A percentile compares a stretch with the other conserved stretches of the same genome.
Evolutionary conservation across 2,329 filamentous ascomycete species (phyloP).

Genomic region (Colletotrichum chrysophilum): DNA sequence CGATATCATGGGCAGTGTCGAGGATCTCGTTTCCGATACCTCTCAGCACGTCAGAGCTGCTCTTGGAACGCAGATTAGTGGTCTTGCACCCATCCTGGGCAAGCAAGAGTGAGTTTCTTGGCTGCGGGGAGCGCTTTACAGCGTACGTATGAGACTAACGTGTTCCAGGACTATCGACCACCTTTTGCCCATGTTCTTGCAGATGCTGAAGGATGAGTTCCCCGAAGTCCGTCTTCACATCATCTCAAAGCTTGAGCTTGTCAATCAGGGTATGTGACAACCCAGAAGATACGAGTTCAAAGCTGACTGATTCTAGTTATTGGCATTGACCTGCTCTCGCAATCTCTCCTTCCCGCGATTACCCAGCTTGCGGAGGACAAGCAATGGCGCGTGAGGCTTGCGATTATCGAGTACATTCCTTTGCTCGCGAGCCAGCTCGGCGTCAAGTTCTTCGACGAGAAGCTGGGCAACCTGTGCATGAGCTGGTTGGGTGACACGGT

Average conservation of each 20-base stretch:
- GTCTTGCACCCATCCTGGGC: constrained; percentile 93
- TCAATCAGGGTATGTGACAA: constrained; percentile 79
- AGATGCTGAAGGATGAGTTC: constrained; percentile 99
- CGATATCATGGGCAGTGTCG: constrained; percentile 95
- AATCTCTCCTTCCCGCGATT: constrained; percentile 95
- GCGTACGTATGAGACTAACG: background rate
- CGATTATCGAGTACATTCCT: constrained; percentile 99
- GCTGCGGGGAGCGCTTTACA: background rate
- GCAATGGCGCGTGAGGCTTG: constrained; percentile 96
- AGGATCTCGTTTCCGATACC: constrained; percentile 93
- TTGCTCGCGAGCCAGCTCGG: constrained; percentile 94
- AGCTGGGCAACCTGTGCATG: constrained; percentile 95
- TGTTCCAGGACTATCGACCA: constrained; percentile 84
- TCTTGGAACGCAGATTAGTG: constrained; percentile 95
- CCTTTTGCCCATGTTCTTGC: constrained; percentile 96
- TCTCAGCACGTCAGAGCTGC: constrained; percentile 97
- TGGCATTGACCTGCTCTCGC: constrained; percentile 94
- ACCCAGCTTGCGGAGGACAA: constrained; percentile 98
- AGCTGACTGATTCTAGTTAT: constrained; percentile 70
- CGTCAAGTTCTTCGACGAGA: constrained; percentile 98
- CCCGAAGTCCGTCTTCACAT: constrained; percentile 98
- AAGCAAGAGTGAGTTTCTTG: constrained; percentile 88
- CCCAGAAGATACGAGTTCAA: background rate
- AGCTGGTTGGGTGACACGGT: constrained; percentile 98
- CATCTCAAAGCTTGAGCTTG: constrained; percentile 98